These are phyloP conservation scores for Sophora flavescens DNA, from an alignment of 306 rosid species.

Conservation along the genomic window DNA sequence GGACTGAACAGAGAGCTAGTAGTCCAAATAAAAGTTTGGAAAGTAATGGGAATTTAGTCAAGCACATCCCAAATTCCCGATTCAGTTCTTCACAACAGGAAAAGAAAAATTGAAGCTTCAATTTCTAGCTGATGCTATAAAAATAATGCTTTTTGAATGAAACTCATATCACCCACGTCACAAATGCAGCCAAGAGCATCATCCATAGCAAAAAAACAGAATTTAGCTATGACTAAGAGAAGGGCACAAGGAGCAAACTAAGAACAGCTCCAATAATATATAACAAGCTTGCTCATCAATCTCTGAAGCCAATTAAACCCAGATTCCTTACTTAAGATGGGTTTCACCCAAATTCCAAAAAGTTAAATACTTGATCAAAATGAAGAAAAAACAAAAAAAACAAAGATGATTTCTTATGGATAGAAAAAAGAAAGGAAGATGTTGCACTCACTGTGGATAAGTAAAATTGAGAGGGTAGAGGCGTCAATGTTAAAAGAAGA, in stretches of 20 bases:
- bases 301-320: constrained; percentile 26
- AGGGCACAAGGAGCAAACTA: constrained; percentile 2
- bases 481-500: constrained; percentile 43
- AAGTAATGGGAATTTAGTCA: constrained; percentile 12
- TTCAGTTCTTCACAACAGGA: constrained; percentile 6
- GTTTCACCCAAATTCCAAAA: constrained; percentile 46
- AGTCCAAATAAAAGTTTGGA: neutral
- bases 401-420: constrained; percentile 8
- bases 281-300: constrained; percentile 26
- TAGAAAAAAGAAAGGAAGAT: constrained; percentile 26
- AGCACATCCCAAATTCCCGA: constrained; percentile 32
- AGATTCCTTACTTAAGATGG: constrained; percentile 55
- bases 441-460: constrained; percentile 48
- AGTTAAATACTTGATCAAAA: constrained; percentile 42
- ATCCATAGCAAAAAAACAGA: neutral
- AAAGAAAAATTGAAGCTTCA: neutral
- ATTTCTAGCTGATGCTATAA: neutral
- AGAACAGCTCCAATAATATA: constrained; percentile 26
- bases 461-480: constrained; percentile 17
- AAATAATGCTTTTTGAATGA: neutral
- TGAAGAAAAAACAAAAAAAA: neutral
- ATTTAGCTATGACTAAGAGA: neutral
- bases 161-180: neutral
- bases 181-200: neutral
- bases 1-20: neutral